Base-by-base conservation (phyloP, 2,329 filamentous ascomycete genomes). In the Tolypocladium cylindrosporum region DNA sequence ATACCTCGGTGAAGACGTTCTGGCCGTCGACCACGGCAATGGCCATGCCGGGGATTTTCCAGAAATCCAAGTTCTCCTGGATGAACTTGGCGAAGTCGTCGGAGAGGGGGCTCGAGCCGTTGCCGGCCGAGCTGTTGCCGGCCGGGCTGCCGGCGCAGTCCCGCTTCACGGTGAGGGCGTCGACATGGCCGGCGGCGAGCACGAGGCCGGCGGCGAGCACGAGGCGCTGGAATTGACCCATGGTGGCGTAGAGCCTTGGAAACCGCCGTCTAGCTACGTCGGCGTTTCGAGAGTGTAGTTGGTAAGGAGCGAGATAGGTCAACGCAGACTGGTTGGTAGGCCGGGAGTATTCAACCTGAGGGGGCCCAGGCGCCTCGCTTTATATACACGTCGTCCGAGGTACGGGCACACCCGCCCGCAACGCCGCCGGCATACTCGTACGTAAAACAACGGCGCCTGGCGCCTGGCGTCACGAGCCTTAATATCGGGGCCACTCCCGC, bases 1-100 rank as follows among this genome's bases (percentile, higher is more conserved):
- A 19, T 19, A 68, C 68, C 59, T 66, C 53, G n/a, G 67, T 57
- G 43, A 61, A 69, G 8, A 69, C 56, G 0, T 65, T 36, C 14
- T 68, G 61, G 4, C 59, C 63, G 34, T 70, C 67, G 27, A 70
- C 58, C 1, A 69, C 64, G 2, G 62, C 68, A 40, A 69, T 59
- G 75, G 66, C 84, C 27, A 59, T 36, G 7, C 59, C 59, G 37
- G 58, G 59, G 24, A 61, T 54, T 41, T 59, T 61, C 58, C 58
- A 61, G 14, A 51, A 14, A 6, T 59, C 58, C 58, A 61, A n/a
- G 14, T 10, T 43, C 36, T 55, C 42, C 3, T 54, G 19, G n/a
- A 54, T 58, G 55, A 59, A 57, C 2, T 51, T 55, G 24, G 43
- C 39, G 56, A 61, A 61, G 1, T 59, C 59, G 10, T 14, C n/a